Conservation (phyloP, 352 stramenopile species). For the Stephanocyclus meneghinianus region DNA sequence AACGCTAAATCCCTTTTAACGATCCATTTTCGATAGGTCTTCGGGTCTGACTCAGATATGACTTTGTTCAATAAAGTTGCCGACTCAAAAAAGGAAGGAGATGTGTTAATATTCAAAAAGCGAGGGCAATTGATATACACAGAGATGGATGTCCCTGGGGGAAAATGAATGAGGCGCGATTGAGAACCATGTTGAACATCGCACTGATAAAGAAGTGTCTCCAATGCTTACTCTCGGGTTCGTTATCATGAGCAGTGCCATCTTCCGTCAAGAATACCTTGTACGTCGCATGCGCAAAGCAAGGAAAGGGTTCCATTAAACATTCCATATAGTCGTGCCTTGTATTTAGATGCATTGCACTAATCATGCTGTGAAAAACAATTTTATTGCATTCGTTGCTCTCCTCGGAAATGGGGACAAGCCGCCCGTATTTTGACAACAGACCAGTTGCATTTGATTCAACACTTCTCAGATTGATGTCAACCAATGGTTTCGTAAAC, state of each 20-base stretch:
- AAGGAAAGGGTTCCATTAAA: constrained; percentile 60
- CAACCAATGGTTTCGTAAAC: constrained; percentile 3
- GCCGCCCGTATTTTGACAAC: not conserved
- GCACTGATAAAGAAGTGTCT: not conserved
- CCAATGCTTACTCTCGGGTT: not conserved
- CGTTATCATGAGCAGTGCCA: constrained; percentile 8
- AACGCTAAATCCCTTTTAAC: not conserved
- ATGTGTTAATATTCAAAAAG: constrained; percentile 48
- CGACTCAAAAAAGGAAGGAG: constrained; percentile 43
- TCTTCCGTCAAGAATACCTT: constrained; percentile 20
- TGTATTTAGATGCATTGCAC: constrained; percentile 56
- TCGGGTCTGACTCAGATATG: constrained; percentile 24
- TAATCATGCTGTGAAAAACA: constrained; percentile 45
- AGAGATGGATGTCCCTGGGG: constrained; percentile 22
- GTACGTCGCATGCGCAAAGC: constrained; percentile 50
- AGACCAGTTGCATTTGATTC: not conserved
- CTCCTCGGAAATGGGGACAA: not conserved
- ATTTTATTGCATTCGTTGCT: constrained; percentile 28
- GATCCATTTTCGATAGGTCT: constrained; percentile 24
- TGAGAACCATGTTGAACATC: not conserved
- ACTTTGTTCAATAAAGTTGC: constrained; percentile 36
- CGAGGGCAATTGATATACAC: constrained; percentile 35
- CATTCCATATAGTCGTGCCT: constrained; percentile 64
- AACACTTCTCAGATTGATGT: not conserved
- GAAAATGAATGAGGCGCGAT: constrained; percentile 12